Evolutionary conservation across 1,139 yeast species (phyloP), one percentile per base, ranked within the genome.

Genomic region (Yamadazyma buinensis): DNA sequence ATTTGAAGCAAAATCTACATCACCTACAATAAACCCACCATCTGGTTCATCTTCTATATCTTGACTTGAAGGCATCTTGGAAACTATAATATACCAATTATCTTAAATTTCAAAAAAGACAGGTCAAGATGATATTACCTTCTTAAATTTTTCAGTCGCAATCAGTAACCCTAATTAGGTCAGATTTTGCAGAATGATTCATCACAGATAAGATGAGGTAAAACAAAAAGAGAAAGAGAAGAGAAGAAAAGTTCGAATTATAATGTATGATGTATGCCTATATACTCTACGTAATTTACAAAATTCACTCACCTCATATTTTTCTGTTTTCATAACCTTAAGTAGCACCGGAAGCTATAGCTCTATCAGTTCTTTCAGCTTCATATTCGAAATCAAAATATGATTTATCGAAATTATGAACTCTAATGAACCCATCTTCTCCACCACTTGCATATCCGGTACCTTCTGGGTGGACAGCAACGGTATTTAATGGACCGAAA

Each of bases 401-500:
- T 22, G 85, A 74, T 64, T 87, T 87, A 57, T 90, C 97, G 63
- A 87, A 92, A 52, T 84, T 82, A 64, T 92, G 97, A 48, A 92
- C 78, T 68, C 98, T 86, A 44, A 92, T 84, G 54, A 80, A 86
- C 63, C 97, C 99, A 70, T 92, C 99, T 74, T 92, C 98, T 57
- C 97, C 95, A 39, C 98, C 99, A 47, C 95, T 83, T 23, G 95
- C 92, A 62, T 85, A 92, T 30, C 94, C 85, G 29, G 84, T 77
- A 39, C 98, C 98, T 53, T 81, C 84, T 41, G 99, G 98, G 62
- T 88, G 96, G 37, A 87, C 86, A 28, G 96, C 95, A 44, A 94
- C 75, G 44, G 87, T 81, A 68, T 94, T 92, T 56, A 92, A 77
- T 33, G 98, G 99, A 72, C 98, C 99, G 75, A 92, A 92, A 71